Conservation (phyloP, 2,329 filamentous ascomycete genomes). For the Penicillium sp. region DNA sequence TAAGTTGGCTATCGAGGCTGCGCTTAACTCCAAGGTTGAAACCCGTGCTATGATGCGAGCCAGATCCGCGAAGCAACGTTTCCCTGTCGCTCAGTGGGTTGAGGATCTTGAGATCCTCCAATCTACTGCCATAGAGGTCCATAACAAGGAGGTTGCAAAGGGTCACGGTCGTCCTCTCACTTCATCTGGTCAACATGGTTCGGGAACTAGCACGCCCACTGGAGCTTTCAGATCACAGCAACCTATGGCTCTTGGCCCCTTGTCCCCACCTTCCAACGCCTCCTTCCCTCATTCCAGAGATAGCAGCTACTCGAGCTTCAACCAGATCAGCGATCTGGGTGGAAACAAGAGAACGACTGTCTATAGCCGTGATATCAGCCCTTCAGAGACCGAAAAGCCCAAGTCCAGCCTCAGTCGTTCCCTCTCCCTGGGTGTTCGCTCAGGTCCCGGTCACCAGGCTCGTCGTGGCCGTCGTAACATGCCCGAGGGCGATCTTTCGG, state of each 20-base stretch:
- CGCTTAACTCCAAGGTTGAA: constrained; percentile 56
- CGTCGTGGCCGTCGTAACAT: constrained; percentile 28
- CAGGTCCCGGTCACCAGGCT: constrained; percentile 42
- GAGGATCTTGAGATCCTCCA: constrained; percentile 64
- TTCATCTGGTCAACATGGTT: constrained; percentile 18
- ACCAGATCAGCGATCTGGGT: constrained; percentile 33
- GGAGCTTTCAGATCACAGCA: constrained; percentile 26
- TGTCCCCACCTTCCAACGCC: constrained; percentile 28
- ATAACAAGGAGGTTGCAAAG: constrained; percentile 45
- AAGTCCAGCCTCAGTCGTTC: constrained; percentile 38
- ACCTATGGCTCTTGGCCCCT: constrained; percentile 15
- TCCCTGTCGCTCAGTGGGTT: constrained; percentile 66
- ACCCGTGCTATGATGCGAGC: constrained; percentile 63
- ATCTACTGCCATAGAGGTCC: constrained; percentile 57
- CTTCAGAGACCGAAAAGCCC: constrained; percentile 31
- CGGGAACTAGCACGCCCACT: constrained; percentile 41
- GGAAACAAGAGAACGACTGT: constrained; percentile 36
- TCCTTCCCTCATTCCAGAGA: constrained; percentile 18
- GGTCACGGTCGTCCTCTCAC: constrained; percentile 36
- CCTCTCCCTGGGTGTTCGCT: constrained; percentile 44
- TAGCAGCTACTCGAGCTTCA: constrained; percentile 25
- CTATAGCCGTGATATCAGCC: constrained; percentile 38
- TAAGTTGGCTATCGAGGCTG: constrained; percentile 60
- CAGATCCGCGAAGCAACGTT: constrained; percentile 62
- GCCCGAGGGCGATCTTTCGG: constrained; percentile 12